phyloP scores from a whole-genome alignment of 192 early-diverging fungal species.

The Podila epicladia region DNA sequence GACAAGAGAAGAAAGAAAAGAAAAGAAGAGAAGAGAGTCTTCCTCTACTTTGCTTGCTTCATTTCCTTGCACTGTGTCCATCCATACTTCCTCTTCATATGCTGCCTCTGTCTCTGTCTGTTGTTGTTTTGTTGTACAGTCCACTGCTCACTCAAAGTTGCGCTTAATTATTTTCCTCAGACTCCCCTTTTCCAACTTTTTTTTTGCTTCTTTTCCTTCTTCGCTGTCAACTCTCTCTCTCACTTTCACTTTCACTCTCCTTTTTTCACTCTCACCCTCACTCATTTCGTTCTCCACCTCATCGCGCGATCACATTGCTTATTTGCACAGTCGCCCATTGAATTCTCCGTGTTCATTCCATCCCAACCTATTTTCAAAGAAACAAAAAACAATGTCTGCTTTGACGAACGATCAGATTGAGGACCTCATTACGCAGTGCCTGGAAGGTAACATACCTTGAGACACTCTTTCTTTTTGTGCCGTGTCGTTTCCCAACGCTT shows the following conservation, averaged over 20 bases:
- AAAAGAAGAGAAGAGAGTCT: not conserved
- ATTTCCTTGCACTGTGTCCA: too few species aligned
- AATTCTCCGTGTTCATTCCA: too few species aligned
- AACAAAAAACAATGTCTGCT: conserved; percentile 19
- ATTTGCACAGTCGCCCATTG: too few species aligned
- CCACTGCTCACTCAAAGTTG: too few species aligned
- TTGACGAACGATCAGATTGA: conserved; percentile 51
- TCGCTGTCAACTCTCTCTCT: not conserved
- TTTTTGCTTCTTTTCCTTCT: too few species aligned
- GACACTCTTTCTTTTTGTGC: not conserved
- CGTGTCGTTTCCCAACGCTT: not conserved
- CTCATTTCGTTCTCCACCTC: too few species aligned
- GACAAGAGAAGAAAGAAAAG: not conserved
- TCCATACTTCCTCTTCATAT: not conserved
- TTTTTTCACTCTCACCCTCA: not conserved
- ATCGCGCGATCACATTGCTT: too few species aligned
- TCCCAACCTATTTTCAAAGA: too few species aligned
- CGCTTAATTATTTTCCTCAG: too few species aligned
- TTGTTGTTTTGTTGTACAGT: too few species aligned
- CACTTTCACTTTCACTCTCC: not conserved
- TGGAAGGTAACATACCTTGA: conserved; percentile 23
- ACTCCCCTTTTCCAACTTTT: too few species aligned
- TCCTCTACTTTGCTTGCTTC: not conserved
- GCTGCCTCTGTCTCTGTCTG: not conserved
- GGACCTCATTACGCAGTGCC: conserved; percentile 45